These are phyloP conservation scores for Infundibulicybe gibba DNA, from an alignment of 768 basidiomycete genomes.

Conservation along the genomic window DNA sequence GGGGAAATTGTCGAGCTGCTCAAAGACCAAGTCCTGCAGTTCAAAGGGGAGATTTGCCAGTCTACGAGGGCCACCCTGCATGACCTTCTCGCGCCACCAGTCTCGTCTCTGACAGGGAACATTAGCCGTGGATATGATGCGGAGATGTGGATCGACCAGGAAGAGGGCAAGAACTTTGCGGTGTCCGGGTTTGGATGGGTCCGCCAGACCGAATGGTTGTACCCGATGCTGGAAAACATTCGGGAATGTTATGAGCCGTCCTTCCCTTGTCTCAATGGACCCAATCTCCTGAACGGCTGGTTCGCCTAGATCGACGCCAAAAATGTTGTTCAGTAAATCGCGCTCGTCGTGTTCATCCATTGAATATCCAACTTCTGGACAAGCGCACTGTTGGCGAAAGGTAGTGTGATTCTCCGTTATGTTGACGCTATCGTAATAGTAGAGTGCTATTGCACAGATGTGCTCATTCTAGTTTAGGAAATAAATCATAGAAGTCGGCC, in stretches of 20 bases:
- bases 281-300: conserved; percentile 6
- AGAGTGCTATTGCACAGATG: conserved; percentile 13
- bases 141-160: conserved; percentile 14
- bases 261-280: conserved; percentile 8
- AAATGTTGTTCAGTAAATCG: conserved; percentile 8
- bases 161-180: conserved; percentile 13
- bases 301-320: conserved; percentile 1
- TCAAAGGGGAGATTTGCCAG: background rate
- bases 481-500: background rate
- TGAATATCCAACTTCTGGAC: background rate
- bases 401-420: conserved; percentile 7
- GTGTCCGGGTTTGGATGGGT: conserved; percentile 9
- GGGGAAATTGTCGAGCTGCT: background rate
- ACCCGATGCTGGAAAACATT: conserved; percentile 12
- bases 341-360: conserved; percentile 2
- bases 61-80: background rate
- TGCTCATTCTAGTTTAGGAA: conserved; percentile 10
- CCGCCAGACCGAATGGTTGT: conserved; percentile 7
- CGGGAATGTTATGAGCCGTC: conserved; percentile 11
- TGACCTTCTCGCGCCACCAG: conserved; percentile 5
- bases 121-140: conserved; percentile 9
- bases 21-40: background rate
- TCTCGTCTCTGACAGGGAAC: conserved; percentile 6
- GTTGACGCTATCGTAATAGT: conserved; percentile 12
- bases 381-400: conserved; percentile 6